Percentiles rank a stretch among this genome's conserved stretches.
These are phyloP conservation scores for Vanrija pseudolonga DNA, from an alignment of 1,284 basidiomycete genomes.

Conservation along the genomic window DNA sequence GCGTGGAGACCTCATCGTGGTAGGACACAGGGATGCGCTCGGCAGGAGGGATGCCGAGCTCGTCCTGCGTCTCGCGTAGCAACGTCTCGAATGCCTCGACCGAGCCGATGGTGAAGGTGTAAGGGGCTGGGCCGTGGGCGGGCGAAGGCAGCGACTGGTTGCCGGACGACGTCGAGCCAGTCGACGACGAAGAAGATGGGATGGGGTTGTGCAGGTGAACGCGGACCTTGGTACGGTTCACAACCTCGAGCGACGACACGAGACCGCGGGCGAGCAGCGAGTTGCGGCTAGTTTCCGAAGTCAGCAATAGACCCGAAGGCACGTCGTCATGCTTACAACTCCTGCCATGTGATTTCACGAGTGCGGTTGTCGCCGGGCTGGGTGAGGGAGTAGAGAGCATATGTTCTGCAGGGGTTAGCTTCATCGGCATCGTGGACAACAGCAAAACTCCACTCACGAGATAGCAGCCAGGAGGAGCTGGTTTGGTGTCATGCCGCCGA, in stretches of 20 bases:
- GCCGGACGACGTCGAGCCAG: conserved; percentile 16
- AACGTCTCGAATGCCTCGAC: conserved; percentile 95
- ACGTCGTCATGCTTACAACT: conserved; percentile 58
- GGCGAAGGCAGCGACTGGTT: conserved; percentile 28
- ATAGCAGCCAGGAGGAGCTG: conserved; percentile 42
- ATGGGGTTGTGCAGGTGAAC: conserved; percentile 49
- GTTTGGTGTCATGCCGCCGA: conserved; percentile 43
- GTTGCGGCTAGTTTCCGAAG: conserved; percentile 57
- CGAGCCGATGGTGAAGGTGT: conserved; percentile 96
- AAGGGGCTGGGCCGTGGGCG: conserved; percentile 53
- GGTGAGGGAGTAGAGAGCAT: conserved; percentile 41
- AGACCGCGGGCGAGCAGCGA: conserved; percentile 93
- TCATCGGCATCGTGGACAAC: not conserved
- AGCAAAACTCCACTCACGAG: conserved; percentile 20
- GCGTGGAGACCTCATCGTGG: conserved; percentile 85
- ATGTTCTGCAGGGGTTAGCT: conserved; percentile 23
- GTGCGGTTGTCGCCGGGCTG: conserved; percentile 44
- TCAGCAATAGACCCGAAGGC: not conserved
- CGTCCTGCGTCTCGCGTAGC: conserved; percentile 87
- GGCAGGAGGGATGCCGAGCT: conserved; percentile 83
- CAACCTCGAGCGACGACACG: conserved; percentile 89
- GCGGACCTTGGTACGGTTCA: conserved; percentile 80
- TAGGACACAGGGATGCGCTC: conserved; percentile 97
- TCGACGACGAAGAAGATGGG: conserved; percentile 7
- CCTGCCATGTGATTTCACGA: conserved; percentile 97